Evolutionary conservation across 1,139 yeast genomes (phyloP), one percentile per base, ranked within the genome.

Genomic region (Debaryomyces subglobosus): DNA sequence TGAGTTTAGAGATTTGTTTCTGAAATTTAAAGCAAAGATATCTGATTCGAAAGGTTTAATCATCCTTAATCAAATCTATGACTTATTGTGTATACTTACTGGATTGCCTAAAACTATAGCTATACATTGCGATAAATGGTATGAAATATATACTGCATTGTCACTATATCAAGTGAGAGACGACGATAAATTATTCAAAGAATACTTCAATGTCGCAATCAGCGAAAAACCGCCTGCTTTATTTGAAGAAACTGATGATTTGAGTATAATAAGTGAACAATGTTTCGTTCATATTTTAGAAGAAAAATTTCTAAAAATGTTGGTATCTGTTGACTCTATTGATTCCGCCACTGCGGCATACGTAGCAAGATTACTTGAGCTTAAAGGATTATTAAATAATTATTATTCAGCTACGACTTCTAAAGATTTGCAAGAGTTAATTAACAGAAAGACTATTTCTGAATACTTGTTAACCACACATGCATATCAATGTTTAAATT

Each of bases 331-430:
- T 24, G 88, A 87, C 60, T 69, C 77, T 5, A 71, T 85, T 38
- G 92, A 87, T 59, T 74, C 81, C 27, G 79, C 89, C 15, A 82
- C 89, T 1, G 84, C 94, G 0, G 84, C 95, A 0, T 82, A 83
- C 52, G 66, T 83, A 5, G 79, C 92, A 6, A 80, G 83, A 33
- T 61, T 89, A 24, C 74, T 88, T 54, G 89, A 86, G 55, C 78
- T 85, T 7, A 79, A 82, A 53, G 90, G 92, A 1, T 65, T 82
- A 24, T 71, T 88, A 46, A 72, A 72, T 34, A 72, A 69, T 3
- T 86, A 84, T 59, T 76, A 75, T 54, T 44, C 53, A 1, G 48
- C 58, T 8, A 50, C 54, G 21, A 50, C 54, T 8, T 49, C 49
- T 4, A 50, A 53, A 12, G 53, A 49, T 21, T 51, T 60, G 42